Evolutionary conservation across 2,329 filamentous ascomycete genomes (phyloP).

Genomic region (Neonectria hederae): DNA sequence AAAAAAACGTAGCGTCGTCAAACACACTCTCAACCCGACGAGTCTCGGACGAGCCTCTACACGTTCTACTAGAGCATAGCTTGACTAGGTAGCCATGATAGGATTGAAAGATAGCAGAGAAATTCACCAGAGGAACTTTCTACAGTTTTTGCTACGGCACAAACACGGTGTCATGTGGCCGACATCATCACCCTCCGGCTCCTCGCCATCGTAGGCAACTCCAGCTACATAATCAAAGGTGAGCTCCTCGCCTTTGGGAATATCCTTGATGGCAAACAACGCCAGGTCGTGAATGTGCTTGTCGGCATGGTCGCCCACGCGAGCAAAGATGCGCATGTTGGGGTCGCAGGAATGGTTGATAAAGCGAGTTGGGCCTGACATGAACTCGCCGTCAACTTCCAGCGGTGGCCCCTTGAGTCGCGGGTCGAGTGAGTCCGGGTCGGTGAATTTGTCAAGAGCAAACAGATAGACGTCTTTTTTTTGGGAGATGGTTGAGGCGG

Average conservation of each 20-base stretch:
- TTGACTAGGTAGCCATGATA: neutral
- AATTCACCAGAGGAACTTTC: conserved; percentile 72
- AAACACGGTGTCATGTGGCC: conserved; percentile 66
- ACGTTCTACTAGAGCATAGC: neutral
- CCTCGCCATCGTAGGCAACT: conserved; percentile 61
- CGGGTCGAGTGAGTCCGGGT: conserved; percentile 64
- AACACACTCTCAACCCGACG: neutral
- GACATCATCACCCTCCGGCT: conserved; percentile 50
- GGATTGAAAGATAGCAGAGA: neutral
- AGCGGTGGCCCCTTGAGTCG: conserved; percentile 65
- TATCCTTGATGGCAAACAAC: conserved; percentile 76
- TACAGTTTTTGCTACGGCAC: conserved; percentile 73
- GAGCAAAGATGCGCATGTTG: conserved; percentile 81
- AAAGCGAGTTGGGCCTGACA: conserved; percentile 81
- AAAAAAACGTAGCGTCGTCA: neutral
- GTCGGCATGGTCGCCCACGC: conserved; percentile 80
- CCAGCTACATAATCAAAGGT: conserved; percentile 84
- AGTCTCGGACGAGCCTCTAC: neutral
- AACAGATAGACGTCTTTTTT: conserved; percentile 84
- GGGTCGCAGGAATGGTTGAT: conserved; percentile 86
- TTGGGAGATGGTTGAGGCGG: conserved; percentile 61
- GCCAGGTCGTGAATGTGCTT: conserved; percentile 79
- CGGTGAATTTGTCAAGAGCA: conserved; percentile 81
- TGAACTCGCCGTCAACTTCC: conserved; percentile 77
- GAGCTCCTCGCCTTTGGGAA: conserved; percentile 72